phyloP scores from a whole-genome alignment of 495 filamentous ascomycete species.

The Talaromyces thailandensis region DNA sequence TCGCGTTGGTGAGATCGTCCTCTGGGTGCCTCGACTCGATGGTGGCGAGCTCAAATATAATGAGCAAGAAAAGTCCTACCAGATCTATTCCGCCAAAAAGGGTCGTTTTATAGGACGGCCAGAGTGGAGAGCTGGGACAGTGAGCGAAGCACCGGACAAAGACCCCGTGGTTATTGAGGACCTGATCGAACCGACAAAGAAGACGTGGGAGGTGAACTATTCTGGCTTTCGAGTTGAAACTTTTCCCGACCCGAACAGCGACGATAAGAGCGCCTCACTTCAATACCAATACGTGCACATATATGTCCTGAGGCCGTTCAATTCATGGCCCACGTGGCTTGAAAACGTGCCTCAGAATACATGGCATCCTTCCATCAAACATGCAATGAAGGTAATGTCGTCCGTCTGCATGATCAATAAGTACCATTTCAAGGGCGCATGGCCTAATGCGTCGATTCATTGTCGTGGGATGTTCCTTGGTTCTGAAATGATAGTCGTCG shows the following conservation, averaged over 20 bases:
- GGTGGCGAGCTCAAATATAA: constrained; percentile 30
- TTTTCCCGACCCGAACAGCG: constrained; percentile 37
- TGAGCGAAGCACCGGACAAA: constrained; percentile 39
- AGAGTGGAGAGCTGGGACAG: constrained; percentile 47
- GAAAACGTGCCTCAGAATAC: constrained; percentile 23
- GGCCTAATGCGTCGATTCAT: constrained; percentile 42
- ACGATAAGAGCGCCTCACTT: constrained; percentile 40
- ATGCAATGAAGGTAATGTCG: constrained; percentile 45
- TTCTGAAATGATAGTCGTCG: constrained; percentile 40
- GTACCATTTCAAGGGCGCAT: constrained; percentile 40
- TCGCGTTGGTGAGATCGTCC: constrained; percentile 48
- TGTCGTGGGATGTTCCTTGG: constrained; percentile 49
- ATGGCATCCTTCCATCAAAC: constrained; percentile 44
- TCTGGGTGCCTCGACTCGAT: constrained; percentile 36
- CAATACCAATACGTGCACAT: constrained; percentile 47
- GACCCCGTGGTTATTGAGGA: constrained; percentile 32
- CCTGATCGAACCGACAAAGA: constrained; percentile 25
- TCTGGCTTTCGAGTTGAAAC: constrained; percentile 53
- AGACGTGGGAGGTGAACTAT: constrained; percentile 34
- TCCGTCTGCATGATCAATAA: constrained; percentile 44
- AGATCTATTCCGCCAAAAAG: constrained; percentile 22
- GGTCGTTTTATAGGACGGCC: constrained; percentile 24
- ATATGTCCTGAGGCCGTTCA: constrained; percentile 46
- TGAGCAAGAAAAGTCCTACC: constrained; percentile 14
- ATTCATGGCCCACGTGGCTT: constrained; percentile 39